Conservation (phyloP, 2,329 filamentous ascomycete genomes). For the Aspergillus fijiensis region DNA sequence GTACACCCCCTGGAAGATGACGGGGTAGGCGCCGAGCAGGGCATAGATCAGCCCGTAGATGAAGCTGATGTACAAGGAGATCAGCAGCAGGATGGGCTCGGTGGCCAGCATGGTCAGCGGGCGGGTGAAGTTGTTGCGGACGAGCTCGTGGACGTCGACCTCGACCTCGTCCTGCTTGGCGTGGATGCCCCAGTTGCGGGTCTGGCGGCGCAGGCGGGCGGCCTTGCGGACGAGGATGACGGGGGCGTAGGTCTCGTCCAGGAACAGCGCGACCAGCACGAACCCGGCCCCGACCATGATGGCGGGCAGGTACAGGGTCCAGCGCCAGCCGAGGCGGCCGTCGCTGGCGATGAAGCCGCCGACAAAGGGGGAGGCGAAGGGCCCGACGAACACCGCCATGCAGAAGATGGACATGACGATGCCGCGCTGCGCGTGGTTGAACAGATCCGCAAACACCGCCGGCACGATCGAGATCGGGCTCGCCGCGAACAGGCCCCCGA, state of each 20-base stretch:
- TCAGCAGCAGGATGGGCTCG: conserved; percentile 41
- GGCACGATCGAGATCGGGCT: conserved; percentile 47
- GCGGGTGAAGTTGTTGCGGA: conserved; percentile 51
- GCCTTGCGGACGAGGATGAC: conserved; percentile 41
- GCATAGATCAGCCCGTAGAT: conserved; percentile 37
- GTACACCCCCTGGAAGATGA: conserved; percentile 33
- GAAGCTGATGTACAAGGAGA: conserved; percentile 35
- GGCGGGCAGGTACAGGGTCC: conserved; percentile 53
- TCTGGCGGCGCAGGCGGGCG: conserved; percentile 51
- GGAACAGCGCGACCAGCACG: conserved; percentile 40
- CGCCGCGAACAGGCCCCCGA: conserved; percentile 48
- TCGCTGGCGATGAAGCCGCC: conserved; percentile 54
- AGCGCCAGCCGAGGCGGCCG: conserved; percentile 50
- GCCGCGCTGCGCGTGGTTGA: conserved; percentile 46
- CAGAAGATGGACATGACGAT: conserved; percentile 51
- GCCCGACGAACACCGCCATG: conserved; percentile 52
- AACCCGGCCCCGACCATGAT: conserved; percentile 56
- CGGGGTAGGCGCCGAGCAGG: conserved; percentile 32
- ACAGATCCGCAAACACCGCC: conserved; percentile 52
- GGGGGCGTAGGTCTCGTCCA: conserved; percentile 57
- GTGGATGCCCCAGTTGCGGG: conserved; percentile 61
- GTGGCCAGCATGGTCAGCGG: conserved; percentile 42
- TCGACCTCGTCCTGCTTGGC: conserved; percentile 56
- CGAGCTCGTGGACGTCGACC: conserved; percentile 50
- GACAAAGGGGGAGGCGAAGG: conserved; percentile 51